These are phyloP conservation scores for Tuber microsphaerosporum DNA, from an alignment of 495 filamentous ascomycete genomes.

Conservation along the genomic window DNA sequence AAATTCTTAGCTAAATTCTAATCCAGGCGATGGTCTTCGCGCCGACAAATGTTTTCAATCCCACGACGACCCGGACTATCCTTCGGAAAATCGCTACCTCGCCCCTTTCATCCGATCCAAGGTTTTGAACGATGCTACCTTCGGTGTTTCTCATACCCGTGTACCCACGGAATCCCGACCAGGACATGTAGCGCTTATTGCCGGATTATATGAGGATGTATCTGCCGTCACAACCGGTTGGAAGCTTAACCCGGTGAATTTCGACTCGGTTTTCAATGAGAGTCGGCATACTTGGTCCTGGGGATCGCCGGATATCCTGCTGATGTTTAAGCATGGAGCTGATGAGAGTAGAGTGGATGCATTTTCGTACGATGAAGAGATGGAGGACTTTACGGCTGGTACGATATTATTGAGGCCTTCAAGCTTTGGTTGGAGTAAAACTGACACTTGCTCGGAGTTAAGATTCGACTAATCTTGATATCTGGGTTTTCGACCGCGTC, in stretches of 20 bases:
- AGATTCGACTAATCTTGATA: constrained; percentile 74
- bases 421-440: not conserved
- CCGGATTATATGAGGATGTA: constrained; percentile 96
- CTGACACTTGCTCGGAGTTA: constrained; percentile 23
- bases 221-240: constrained; percentile 95
- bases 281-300: constrained; percentile 97
- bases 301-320: constrained; percentile 96
- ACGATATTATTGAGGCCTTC: not conserved
- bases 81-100: constrained; percentile 57
- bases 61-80: constrained; percentile 76
- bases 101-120: constrained; percentile 91
- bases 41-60: constrained; percentile 98
- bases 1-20: constrained; percentile 21
- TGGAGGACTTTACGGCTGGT: constrained; percentile 75
- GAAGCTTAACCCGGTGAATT: constrained; percentile 98
- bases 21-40: constrained; percentile 76
- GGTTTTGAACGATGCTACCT: constrained; percentile 85
- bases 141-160: constrained; percentile 95
- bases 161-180: constrained; percentile 96
- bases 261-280: constrained; percentile 97
- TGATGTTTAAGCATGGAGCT: constrained; percentile 93
- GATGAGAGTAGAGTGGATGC: constrained; percentile 79
- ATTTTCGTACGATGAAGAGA: constrained; percentile 71
- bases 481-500: constrained; percentile 93
- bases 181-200: constrained; percentile 95